Conservation (phyloP, 345 rosid species). For the rapeseed (Brassica napus) region DNA sequence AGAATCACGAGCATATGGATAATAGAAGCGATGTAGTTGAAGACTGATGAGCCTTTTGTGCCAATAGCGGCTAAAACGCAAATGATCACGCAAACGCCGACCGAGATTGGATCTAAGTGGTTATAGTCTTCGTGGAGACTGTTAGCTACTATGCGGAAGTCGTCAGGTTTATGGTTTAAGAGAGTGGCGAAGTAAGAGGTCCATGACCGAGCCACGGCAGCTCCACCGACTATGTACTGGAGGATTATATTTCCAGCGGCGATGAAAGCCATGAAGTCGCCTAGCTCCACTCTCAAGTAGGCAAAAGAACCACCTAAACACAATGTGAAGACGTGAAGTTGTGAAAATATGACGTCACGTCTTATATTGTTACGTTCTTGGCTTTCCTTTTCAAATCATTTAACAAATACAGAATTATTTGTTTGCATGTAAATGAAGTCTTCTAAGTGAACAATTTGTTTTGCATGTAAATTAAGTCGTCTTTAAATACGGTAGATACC, state of each 20-base stretch:
- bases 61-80: conserved; percentile 65
- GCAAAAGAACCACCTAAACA: conserved; percentile 83
- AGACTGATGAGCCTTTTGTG: conserved; percentile 75
- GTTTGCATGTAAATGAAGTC: neutral
- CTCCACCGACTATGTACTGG: conserved; percentile 68
- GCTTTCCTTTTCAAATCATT: neutral
- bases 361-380: neutral
- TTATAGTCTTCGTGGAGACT: conserved; percentile 53
- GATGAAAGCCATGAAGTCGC: conserved; percentile 86
- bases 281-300: conserved; percentile 81
- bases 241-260: conserved; percentile 87
- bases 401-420: too few relatives aligned
- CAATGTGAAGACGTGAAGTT: neutral
- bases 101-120: conserved; percentile 77
- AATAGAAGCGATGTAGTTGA: conserved; percentile 71
- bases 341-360: neutral
- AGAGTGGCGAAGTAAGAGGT: conserved; percentile 89
- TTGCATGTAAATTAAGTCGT: neutral
- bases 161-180: conserved; percentile 62
- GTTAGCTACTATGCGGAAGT: conserved; percentile 57
- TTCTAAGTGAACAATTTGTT: neutral
- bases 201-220: conserved; percentile 83
- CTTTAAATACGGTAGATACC: neutral
- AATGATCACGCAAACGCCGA: conserved; percentile 43
- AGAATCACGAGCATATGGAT: conserved; percentile 65